Conservation (phyloP, 2,329 filamentous ascomycete species). For the Rugonectria rugulosa region DNA sequence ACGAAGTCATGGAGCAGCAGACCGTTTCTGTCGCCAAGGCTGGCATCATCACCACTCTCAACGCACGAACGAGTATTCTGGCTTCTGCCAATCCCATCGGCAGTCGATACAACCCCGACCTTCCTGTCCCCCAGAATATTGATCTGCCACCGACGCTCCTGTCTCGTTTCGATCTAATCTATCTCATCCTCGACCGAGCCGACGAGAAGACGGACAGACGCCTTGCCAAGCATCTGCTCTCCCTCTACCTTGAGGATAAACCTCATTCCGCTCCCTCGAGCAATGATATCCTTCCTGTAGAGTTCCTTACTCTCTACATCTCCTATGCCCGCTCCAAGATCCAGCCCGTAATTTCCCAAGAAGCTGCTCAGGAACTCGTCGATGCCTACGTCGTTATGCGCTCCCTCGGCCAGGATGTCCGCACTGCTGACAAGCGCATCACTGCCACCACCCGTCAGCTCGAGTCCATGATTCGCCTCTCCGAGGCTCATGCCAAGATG, state of each 20-base stretch:
- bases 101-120: constrained; percentile 94
- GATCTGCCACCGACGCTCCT: constrained; percentile 94
- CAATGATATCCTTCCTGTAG: constrained; percentile 86
- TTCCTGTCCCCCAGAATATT: constrained; percentile 97
- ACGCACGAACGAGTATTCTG: constrained; percentile 93
- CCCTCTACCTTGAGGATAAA: constrained; percentile 95
- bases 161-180: constrained; percentile 96
- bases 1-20: constrained; percentile 90
- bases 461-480: constrained; percentile 96
- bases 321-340: constrained; percentile 90
- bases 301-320: constrained; percentile 96
- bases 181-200: constrained; percentile 91
- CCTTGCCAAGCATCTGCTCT: constrained; percentile 89
- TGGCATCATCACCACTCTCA: constrained; percentile 95
- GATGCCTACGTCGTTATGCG: constrained; percentile 94
- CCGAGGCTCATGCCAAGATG: constrained; percentile 99
- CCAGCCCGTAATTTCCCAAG: constrained; percentile 81
- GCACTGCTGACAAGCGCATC: constrained; percentile 91
- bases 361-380: constrained; percentile 84
- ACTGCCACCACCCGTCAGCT: constrained; percentile 96
- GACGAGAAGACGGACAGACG: constrained; percentile 90
- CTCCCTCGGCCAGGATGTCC: constrained; percentile 86
- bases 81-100: constrained; percentile 98
- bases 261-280: constrained; percentile 81
- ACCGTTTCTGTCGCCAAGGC: constrained; percentile 88